Conservation (phyloP, 164 flowering plant genomes). For the Nelumbo lutea region DNA sequence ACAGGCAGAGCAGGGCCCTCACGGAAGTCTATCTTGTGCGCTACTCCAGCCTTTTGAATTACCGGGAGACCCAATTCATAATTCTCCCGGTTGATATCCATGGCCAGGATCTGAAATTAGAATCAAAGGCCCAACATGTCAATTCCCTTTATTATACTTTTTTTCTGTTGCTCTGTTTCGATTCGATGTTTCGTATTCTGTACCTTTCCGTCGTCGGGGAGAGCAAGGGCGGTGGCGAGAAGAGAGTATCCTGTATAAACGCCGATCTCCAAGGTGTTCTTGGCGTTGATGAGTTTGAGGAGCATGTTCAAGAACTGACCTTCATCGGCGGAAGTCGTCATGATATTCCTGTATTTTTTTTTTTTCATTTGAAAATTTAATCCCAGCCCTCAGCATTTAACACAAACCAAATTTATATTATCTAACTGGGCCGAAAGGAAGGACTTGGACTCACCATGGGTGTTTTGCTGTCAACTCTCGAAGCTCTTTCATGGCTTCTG, state of each 20-base stretch:
- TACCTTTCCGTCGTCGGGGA: conserved; percentile 61
- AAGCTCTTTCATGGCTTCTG: conserved; percentile 16
- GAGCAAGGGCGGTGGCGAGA: conserved; percentile 51
- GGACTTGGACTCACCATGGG: background rate
- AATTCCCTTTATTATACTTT: background rate
- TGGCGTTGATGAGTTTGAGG: conserved; percentile 41
- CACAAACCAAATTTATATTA: background rate
- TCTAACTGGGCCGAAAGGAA: background rate
- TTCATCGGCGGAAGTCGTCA: conserved; percentile 49
- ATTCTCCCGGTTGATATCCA: conserved; percentile 90
- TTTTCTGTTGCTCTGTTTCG: no score
- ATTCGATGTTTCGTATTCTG: no score
- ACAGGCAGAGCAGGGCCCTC: conserved; percentile 96
- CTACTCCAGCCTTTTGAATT: conserved; percentile 86
- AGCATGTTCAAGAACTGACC: conserved; percentile 47
- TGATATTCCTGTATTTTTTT: conserved; percentile 19
- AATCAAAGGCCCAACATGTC: background rate
- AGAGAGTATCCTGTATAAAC: conserved; percentile 74
- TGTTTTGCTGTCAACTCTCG: conserved; percentile 12
- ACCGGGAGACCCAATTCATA: conserved; percentile 84
- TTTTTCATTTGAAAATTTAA: background rate
- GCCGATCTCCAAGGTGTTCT: conserved; percentile 56
- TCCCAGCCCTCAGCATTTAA: no score
- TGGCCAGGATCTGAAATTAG: conserved; percentile 65
- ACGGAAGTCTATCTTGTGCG: conserved; percentile 91